These are phyloP conservation scores for Ruellia speciosa DNA, from an alignment of 305 asterid genomes.

Conservation along the genomic window DNA sequence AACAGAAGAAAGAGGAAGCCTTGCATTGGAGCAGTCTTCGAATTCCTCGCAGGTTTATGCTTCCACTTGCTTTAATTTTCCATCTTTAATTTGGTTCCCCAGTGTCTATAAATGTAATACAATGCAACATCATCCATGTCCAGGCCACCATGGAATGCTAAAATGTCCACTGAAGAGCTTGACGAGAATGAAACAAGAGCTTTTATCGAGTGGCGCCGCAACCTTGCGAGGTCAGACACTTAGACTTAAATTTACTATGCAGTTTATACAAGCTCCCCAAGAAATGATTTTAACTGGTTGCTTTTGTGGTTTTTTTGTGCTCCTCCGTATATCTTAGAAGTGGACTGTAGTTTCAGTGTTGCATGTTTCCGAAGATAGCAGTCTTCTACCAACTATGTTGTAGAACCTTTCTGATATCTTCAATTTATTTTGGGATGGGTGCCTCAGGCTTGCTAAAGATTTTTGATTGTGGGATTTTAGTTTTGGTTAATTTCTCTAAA, in stretches of 20 bases:
- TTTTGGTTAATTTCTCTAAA: too few relatives aligned
- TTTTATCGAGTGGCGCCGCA: constrained; percentile 89
- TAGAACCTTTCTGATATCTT: too few relatives aligned
- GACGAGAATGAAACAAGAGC: constrained; percentile 69
- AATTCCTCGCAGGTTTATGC: constrained; percentile 74
- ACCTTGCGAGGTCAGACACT: constrained; percentile 66
- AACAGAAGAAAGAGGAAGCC: constrained; percentile 78
- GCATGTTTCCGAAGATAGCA: too few relatives aligned
- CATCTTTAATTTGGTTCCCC: constrained; percentile 6
- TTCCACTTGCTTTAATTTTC: constrained; percentile 5
- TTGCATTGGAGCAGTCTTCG: constrained; percentile 86
- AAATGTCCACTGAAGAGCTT: constrained; percentile 84
- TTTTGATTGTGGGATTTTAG: too few relatives aligned
- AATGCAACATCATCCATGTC: constrained; percentile 20
- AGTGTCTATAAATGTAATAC: constrained; percentile 13
- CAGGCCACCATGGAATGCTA: constrained; percentile 90
- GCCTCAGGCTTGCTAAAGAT: too few relatives aligned
- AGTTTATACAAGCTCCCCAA: not conserved
- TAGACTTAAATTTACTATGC: not conserved
- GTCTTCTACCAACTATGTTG: too few relatives aligned
- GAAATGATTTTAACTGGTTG: not conserved
- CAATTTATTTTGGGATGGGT: too few relatives aligned
- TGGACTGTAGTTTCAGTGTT: too few relatives aligned
- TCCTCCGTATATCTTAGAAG: not conserved
- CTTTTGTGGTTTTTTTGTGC: not conserved